These are phyloP conservation scores for Plasmodium relictum DNA, from an alignment of 169 alveolate genomes.

Conservation along the genomic window DNA sequence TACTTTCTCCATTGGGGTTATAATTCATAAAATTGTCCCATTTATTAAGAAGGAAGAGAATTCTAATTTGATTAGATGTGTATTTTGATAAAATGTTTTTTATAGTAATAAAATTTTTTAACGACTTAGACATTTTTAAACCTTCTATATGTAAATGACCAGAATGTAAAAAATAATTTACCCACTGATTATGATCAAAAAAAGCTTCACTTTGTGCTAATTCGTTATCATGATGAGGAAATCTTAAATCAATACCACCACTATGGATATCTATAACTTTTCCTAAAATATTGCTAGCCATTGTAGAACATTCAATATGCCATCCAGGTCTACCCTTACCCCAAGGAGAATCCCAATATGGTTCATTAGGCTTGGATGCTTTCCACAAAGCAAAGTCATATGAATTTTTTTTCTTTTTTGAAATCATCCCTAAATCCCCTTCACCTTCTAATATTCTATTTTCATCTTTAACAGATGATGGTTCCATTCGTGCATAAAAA, in stretches of 20 bases:
- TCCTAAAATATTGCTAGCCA: slow-evolving; percentile 96
- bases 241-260: slow-evolving; percentile 98
- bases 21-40: slow-evolving; percentile 94
- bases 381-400: slow-evolving; percentile 99
- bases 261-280: slow-evolving; percentile 97
- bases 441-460: slow-evolving; percentile 93
- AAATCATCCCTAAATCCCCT: slow-evolving; percentile 92
- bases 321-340: slow-evolving; percentile 99
- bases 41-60: slow-evolving; percentile 89
- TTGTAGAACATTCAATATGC: slow-evolving; percentile 99
- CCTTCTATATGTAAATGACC: slow-evolving; percentile 99
- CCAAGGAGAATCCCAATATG: slow-evolving; percentile 99
- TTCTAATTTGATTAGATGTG: slow-evolving; percentile 92
- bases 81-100: slow-evolving; percentile 88
- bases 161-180: slow-evolving; percentile 97
- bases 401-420: slow-evolving; percentile 93
- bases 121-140: slow-evolving; percentile 97
- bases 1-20: slow-evolving; percentile 91
- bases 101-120: slow-evolving; percentile 97
- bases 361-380: slow-evolving; percentile 96
- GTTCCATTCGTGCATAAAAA: slow-evolving; percentile 95
- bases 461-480: slow-evolving; percentile 89
- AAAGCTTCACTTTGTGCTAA: slow-evolving; percentile 99
- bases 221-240: slow-evolving; percentile 99
- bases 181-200: slow-evolving; percentile 94